Percentiles rank a stretch among this genome's conserved stretches.
These are phyloP conservation scores for Ustilago esculenta DNA, from an alignment of 1,284 basidiomycete species.

Conservation along the genomic window DNA sequence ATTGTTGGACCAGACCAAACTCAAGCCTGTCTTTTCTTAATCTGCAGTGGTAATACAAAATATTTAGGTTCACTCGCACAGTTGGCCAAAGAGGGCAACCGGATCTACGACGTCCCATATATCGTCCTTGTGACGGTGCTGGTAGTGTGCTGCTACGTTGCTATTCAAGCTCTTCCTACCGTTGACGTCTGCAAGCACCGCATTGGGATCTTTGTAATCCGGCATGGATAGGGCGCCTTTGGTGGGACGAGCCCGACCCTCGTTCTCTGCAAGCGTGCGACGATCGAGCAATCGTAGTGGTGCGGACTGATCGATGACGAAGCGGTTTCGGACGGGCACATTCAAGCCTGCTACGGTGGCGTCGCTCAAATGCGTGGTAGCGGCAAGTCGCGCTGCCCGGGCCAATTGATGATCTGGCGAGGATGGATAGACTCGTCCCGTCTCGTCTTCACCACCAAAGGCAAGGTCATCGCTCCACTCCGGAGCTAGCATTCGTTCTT, in stretches of 20 bases:
- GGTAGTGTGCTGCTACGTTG: constrained; percentile 1
- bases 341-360: background rate
- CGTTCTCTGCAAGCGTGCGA: constrained; percentile 46
- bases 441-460: constrained; percentile 14
- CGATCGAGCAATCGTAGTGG: constrained; percentile 60
- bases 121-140: constrained; percentile 55
- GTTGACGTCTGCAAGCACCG: constrained; percentile 35
- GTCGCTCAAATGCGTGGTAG: constrained; percentile 52
- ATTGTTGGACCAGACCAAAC: too few species aligned
- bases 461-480: constrained; percentile 44
- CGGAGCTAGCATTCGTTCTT: constrained; percentile 58
- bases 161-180: constrained; percentile 26
- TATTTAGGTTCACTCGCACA: constrained; percentile 43
- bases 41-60: too few species aligned
- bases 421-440: background rate
- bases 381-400: constrained; percentile 30
- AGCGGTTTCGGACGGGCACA: constrained; percentile 40
- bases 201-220: constrained; percentile 19
- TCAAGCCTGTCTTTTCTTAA: too few species aligned
- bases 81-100: constrained; percentile 51
- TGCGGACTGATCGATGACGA: constrained; percentile 59
- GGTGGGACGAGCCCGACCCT: constrained; percentile 21
- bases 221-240: constrained; percentile 43
- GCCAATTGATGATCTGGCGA: constrained; percentile 32
- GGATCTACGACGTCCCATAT: constrained; percentile 64